Conservation (phyloP, 2,329 filamentous ascomycete genomes). For the Alternaria brassicae region DNA sequence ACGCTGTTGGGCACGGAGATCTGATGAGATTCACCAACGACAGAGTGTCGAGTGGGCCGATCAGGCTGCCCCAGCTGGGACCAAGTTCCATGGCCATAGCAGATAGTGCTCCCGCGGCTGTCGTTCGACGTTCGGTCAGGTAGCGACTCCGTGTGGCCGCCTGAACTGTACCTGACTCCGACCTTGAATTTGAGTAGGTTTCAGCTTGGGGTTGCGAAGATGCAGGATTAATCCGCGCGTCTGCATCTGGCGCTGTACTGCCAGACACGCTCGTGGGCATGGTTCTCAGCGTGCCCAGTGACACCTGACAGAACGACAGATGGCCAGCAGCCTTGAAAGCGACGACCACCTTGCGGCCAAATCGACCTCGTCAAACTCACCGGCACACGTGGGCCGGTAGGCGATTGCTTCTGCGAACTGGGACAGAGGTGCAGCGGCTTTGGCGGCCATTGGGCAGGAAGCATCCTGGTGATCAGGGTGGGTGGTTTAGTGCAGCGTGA, state of each 20-base stretch:
- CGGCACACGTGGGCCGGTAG: background rate
- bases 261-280: background rate
- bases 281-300: constrained; percentile 11
- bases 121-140: constrained; percentile 23
- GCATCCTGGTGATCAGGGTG: constrained; percentile 19
- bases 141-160: constrained; percentile 16
- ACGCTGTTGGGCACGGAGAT: constrained; percentile 22
- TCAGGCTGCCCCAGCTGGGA: constrained; percentile 18
- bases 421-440: constrained; percentile 15
- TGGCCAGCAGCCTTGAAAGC: background rate
- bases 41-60: constrained; percentile 27
- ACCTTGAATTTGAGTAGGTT: constrained; percentile 1
- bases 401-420: constrained; percentile 15
- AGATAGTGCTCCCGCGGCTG: constrained; percentile 14
- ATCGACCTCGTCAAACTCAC: background rate
- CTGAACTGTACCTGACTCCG: constrained; percentile 9
- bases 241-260: background rate
- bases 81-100: constrained; percentile 1
- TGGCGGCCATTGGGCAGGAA: constrained; percentile 20
- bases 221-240: background rate
- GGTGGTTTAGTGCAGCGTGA: constrained; percentile 16
- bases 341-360: background rate
- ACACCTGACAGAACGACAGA: constrained; percentile 13
- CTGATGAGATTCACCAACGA: constrained; percentile 9
- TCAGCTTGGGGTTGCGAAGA: background rate